Percentiles rank a stretch among this genome's conserved stretches.
phyloP scores from a whole-genome alignment of 139 green algal genomes.

The Mesostigma viride region DNA sequence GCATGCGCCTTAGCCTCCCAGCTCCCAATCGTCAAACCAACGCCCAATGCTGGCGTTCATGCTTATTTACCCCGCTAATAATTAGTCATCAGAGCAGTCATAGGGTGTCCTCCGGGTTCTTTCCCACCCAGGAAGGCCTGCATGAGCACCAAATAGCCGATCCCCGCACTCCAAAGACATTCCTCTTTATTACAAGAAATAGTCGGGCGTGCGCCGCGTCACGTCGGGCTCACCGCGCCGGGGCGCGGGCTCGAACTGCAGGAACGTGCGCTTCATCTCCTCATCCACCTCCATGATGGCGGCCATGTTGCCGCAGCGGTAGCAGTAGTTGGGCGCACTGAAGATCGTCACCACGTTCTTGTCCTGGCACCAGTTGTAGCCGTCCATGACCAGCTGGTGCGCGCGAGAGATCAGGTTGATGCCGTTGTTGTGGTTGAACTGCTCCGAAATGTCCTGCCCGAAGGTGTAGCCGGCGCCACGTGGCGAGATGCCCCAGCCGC shows the following conservation, averaged over 20 bases:
- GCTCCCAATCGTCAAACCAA: no score
- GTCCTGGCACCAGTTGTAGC: constrained; percentile 86
- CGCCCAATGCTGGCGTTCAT: no score
- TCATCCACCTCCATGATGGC: constrained; percentile 98
- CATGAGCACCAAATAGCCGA: no score
- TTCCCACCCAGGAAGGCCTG: no score
- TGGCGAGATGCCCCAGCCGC: constrained; percentile 94
- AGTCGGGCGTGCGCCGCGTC: constrained; percentile 70
- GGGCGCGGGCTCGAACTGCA: constrained; percentile 94
- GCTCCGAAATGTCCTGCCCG: constrained; percentile 87
- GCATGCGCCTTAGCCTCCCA: no score
- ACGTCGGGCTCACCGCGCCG: constrained; percentile 80
- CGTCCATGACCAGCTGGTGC: constrained; percentile 99
- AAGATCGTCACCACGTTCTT: constrained; percentile 97
- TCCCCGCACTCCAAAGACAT: no score
- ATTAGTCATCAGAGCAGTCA: no score
- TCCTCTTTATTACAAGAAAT: constrained; percentile 84
- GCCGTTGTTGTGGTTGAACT: constrained; percentile 96
- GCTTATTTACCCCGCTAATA: no score
- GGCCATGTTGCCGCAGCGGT: constrained; percentile 48
- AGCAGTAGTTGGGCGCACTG: constrained; percentile 96
- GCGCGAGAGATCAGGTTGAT: constrained; percentile 85
- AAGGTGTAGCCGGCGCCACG: constrained; percentile 97
- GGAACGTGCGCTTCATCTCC: constrained; percentile 72
- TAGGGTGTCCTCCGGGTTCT: no score